Evolutionary conservation across 768 basidiomycete species (phyloP).

Genomic region (Tricholoma furcatifolium): DNA sequence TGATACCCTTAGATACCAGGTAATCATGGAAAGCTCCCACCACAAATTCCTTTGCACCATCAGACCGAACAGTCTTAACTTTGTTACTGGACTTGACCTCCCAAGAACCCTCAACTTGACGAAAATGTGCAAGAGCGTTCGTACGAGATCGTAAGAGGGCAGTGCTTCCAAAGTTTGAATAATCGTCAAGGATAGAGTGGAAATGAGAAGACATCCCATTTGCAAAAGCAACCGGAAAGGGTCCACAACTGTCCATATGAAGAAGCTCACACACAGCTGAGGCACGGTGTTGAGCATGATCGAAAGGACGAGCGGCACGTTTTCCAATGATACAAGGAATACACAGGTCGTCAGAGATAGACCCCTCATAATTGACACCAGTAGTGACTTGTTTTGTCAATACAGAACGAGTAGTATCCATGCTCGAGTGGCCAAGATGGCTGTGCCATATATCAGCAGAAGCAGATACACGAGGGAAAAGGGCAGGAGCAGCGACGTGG

Average conservation of each 20-base stretch:
- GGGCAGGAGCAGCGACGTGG: background rate
- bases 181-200: too few species aligned
- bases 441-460: background rate
- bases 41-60: too few species aligned
- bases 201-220: too few species aligned
- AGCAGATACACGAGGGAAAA: background rate
- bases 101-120: background rate
- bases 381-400: background rate
- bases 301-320: too few species aligned
- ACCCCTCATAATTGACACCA: slow-evolving; percentile 1
- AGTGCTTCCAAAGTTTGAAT: too few species aligned
- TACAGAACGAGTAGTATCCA: background rate
- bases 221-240: too few species aligned
- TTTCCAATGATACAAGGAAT: too few species aligned
- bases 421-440: background rate
- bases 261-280: too few species aligned
- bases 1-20: background rate
- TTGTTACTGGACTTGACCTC: background rate
- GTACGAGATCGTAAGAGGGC: too few species aligned
- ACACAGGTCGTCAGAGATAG: too few species aligned
- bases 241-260: too few species aligned
- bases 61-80: background rate
- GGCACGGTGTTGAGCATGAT: too few species aligned
- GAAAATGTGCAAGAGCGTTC: background rate
- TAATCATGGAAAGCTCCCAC: background rate